Percentiles rank a stretch among this genome's conserved stretches.
Conservation (phyloP, 2,329 filamentous ascomycete genomes). For the Teratosphaeria epicoccoides region DNA sequence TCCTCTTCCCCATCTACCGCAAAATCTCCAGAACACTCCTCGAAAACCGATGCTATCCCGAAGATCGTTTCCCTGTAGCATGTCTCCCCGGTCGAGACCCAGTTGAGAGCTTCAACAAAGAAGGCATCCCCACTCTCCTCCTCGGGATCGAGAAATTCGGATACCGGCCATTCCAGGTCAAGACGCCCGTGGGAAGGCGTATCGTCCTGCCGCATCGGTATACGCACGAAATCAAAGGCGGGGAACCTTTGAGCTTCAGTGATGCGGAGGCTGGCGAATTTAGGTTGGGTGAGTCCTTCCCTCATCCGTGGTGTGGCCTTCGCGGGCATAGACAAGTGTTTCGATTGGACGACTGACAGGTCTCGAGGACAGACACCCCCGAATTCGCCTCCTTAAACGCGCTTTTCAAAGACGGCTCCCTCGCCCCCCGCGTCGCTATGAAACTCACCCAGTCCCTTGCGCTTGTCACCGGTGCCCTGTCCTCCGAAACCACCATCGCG, state of each 20-base stretch:
- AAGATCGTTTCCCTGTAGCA: neutral
- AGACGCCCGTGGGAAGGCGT: constrained; percentile 9
- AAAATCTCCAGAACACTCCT: neutral
- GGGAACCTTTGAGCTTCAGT: constrained; percentile 9
- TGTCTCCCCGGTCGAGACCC: neutral
- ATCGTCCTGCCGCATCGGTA: constrained; percentile 11
- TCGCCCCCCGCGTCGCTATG: constrained; percentile 5
- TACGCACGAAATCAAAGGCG: neutral
- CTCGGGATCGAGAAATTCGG: neutral
- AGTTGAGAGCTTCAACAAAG: neutral
- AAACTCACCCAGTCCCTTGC: constrained; percentile 18
- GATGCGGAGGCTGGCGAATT: neutral
- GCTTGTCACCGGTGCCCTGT: constrained; percentile 15
- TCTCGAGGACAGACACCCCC: constrained; percentile 5
- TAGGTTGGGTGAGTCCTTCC: neutral
- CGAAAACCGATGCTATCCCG: neutral
- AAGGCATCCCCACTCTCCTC: neutral
- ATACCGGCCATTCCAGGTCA: constrained; percentile 8
- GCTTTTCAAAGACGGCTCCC: neutral
- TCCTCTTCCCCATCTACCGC: neutral
- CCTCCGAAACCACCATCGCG: constrained; percentile 14
- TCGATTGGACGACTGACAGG: neutral
- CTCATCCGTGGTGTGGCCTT: too few species aligned
- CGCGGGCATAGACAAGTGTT: constrained; percentile 10
- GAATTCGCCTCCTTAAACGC: neutral